Percentiles rank a stretch among this genome's conserved stretches.
These are phyloP conservation scores for Potentilla sterilis DNA, from an alignment of 306 rosid species.

Conservation along the genomic window DNA sequence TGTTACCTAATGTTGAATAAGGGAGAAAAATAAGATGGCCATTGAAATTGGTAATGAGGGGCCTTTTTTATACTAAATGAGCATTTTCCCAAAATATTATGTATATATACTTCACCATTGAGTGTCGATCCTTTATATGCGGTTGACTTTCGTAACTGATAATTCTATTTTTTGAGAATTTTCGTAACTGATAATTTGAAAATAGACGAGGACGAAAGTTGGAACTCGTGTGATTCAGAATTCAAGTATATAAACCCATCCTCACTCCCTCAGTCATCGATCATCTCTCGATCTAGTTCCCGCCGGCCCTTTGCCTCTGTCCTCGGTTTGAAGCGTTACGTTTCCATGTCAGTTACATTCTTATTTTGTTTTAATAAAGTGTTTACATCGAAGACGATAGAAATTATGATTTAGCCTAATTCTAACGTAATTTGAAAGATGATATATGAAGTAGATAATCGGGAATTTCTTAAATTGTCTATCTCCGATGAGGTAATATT, in stretches of 20 bases:
- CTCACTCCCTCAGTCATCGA: background rate
- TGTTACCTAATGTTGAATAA: no score
- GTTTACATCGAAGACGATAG: background rate
- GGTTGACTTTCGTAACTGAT: background rate
- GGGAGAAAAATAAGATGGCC: no score
- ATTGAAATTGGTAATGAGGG: no score
- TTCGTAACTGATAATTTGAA: background rate
- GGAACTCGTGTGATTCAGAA: background rate
- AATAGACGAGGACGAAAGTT: background rate
- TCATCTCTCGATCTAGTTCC: background rate
- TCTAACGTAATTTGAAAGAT: background rate
- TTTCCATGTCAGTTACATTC: background rate
- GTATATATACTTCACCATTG: background rate
- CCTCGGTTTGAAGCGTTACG: background rate
- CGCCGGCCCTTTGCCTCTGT: background rate
- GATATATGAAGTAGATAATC: background rate
- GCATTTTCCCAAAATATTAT: no score
- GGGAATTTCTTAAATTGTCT: no score
- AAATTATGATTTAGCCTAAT: no score
- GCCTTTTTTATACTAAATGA: no score
- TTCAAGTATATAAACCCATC: background rate
- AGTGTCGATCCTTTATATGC: background rate
- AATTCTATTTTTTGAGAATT: no score
- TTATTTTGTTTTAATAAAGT: no score
- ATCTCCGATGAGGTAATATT: no score